These are phyloP conservation scores for Trametes coccinea DNA, from an alignment of 768 basidiomycete species.

Conservation along the genomic window DNA sequence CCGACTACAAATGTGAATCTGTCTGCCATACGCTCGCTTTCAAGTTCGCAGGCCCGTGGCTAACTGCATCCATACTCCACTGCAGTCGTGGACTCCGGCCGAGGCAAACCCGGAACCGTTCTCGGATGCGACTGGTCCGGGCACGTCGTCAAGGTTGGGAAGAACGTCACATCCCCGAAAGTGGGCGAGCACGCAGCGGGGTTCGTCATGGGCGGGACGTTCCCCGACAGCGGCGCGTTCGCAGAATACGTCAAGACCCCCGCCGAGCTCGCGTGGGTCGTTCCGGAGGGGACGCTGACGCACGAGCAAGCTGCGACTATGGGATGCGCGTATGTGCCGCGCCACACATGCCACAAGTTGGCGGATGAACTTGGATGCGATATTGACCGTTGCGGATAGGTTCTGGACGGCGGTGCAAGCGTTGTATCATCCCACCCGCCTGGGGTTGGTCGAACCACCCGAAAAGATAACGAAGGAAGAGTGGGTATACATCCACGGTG, in stretches of 20 bases:
- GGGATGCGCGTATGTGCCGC: constrained; percentile 12
- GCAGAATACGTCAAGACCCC: constrained; percentile 30
- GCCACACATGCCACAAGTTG: too few relatives aligned
- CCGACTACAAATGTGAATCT: constrained; percentile 25
- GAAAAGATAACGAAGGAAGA: constrained; percentile 16
- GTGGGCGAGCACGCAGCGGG: constrained; percentile 33
- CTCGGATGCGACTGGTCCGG: constrained; percentile 17
- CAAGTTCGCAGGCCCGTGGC: not conserved
- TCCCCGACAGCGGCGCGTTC: constrained; percentile 28
- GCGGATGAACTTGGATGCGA: not conserved
- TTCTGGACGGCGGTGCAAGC: constrained; percentile 29
- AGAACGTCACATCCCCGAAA: constrained; percentile 12
- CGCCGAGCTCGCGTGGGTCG: constrained; percentile 28
- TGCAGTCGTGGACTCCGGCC: not conserved
- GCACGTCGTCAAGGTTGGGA: constrained; percentile 15
- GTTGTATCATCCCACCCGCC: constrained; percentile 26
- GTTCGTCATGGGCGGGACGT: constrained; percentile 28
- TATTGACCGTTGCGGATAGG: constrained; percentile 2
- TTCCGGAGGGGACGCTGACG: constrained; percentile 22
- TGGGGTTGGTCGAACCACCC: constrained; percentile 26
- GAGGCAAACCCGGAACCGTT: constrained; percentile 1
- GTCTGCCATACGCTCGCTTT: not conserved
- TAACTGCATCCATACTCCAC: not conserved
- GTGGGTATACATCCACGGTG: constrained; percentile 31
- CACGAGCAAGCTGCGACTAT: constrained; percentile 26